These are phyloP conservation scores for Gautieria morchelliformis DNA, from an alignment of 768 basidiomycete species.

Conservation along the genomic window DNA sequence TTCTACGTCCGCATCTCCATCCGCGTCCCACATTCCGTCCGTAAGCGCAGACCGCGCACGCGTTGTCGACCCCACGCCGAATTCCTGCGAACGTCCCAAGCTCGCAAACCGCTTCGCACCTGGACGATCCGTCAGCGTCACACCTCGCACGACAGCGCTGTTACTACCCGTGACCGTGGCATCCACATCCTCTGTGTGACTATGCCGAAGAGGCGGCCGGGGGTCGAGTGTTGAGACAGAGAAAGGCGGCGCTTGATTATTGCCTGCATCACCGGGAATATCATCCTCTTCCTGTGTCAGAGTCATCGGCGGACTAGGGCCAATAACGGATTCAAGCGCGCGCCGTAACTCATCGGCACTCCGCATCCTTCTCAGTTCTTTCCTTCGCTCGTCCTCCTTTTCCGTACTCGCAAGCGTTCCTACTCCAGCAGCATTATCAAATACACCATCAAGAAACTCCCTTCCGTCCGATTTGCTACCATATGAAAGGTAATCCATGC, in stretches of 20 bases:
- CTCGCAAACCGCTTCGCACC: constrained; percentile 56
- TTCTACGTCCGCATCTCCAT: constrained; percentile 20
- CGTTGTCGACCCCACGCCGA: constrained; percentile 20
- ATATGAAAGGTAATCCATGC: not conserved
- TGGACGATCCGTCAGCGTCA: constrained; percentile 16
- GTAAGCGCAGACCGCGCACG: constrained; percentile 29
- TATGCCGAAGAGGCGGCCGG: not conserved
- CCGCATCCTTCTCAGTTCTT: constrained; percentile 74
- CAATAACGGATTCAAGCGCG: constrained; percentile 12
- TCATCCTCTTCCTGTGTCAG: not conserved
- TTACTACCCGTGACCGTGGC: not conserved
- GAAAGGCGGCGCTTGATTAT: not conserved
- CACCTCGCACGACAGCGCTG: not conserved
- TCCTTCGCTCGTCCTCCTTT: constrained; percentile 24
- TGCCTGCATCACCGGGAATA: not conserved
- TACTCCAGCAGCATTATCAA: not conserved
- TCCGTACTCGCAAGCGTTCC: not conserved
- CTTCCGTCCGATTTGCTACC: constrained; percentile 2
- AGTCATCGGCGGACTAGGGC: not conserved
- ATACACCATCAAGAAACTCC: not conserved
- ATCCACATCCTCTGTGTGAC: not conserved
- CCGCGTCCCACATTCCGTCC: constrained; percentile 41
- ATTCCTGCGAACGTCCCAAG: constrained; percentile 42
- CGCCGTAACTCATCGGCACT: constrained; percentile 73
- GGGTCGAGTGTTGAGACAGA: constrained; percentile 1